Conservation (phyloP, 441 rosid species). For the Corymbia citriodora region DNA sequence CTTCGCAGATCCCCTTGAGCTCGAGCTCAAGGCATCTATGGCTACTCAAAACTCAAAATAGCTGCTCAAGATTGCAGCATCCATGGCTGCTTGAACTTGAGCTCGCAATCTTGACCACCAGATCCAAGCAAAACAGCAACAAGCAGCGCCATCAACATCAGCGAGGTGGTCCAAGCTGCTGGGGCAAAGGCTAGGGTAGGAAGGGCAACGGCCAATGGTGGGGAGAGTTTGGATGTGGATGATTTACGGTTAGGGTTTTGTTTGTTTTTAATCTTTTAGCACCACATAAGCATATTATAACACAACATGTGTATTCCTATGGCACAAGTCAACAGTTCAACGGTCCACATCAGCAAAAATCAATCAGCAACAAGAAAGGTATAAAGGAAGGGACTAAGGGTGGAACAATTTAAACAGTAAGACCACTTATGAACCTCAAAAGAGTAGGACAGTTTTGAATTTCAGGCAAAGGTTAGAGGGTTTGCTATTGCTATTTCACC, state of each 20-base stretch:
- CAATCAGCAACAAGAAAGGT: neutral
- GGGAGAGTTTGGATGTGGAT: neutral
- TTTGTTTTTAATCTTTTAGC: neutral
- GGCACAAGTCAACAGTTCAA: neutral
- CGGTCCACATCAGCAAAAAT: neutral
- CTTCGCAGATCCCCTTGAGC: neutral
- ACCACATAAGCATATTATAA: neutral
- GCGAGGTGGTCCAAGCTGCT: neutral
- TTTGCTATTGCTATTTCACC: neutral
- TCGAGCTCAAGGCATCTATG: neutral
- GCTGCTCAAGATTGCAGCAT: neutral
- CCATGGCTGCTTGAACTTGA: neutral
- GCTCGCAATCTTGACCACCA: neutral
- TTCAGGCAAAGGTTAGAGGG: neutral
- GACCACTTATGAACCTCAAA: neutral
- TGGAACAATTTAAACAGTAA: neutral
- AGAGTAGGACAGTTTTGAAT: neutral
- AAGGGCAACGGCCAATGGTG: neutral
- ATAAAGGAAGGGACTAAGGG: neutral
- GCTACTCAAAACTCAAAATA: neutral
- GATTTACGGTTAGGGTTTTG: neutral
- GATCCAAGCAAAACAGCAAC: neutral
- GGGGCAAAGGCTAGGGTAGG: neutral
- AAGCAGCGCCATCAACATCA: neutral
- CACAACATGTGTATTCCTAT: neutral